phyloP scores from a whole-genome alignment of 1,284 basidiomycete genomes.

The Fomitopsis schrenkii region DNA sequence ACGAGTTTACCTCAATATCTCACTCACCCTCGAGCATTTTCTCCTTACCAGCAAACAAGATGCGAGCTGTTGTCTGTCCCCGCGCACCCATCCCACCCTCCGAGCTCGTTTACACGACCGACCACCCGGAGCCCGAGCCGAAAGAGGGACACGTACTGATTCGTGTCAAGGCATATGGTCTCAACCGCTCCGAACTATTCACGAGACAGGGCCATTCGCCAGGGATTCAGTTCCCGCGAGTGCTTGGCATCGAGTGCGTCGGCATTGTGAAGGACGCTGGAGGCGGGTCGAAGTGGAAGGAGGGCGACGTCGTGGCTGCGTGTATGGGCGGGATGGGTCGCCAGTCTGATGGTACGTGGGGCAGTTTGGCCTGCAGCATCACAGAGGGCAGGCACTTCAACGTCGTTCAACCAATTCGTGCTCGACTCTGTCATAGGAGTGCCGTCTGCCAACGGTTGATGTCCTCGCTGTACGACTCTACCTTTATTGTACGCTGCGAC shows the following conservation, averaged over 20 bases:
- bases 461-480: too few relatives aligned
- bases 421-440: too few relatives aligned
- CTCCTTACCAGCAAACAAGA: neutral
- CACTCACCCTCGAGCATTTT: neutral
- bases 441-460: too few relatives aligned
- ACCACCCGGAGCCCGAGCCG: slow-evolving; percentile 2
- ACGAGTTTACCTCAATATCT: too few relatives aligned
- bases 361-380: too few relatives aligned
- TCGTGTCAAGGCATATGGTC: slow-evolving; percentile 9
- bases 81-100: slow-evolving; percentile 7
- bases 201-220: slow-evolving; percentile 9
- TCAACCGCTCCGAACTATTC: slow-evolving; percentile 11
- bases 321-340: slow-evolving; percentile 10
- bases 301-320: slow-evolving; percentile 7
- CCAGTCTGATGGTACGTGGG: slow-evolving; percentile 5
- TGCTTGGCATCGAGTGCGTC: slow-evolving; percentile 10
- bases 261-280: slow-evolving; percentile 6
- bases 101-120: slow-evolving; percentile 9
- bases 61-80: slow-evolving; percentile 9
- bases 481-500: too few relatives aligned
- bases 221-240: slow-evolving; percentile 6
- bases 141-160: slow-evolving; percentile 9
- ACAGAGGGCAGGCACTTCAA: too few relatives aligned
- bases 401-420: too few relatives aligned
- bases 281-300: slow-evolving; percentile 6